Evolutionary conservation across 257 asterid genomes (phyloP).

Genomic region (Solanum lycopersicoides): DNA sequence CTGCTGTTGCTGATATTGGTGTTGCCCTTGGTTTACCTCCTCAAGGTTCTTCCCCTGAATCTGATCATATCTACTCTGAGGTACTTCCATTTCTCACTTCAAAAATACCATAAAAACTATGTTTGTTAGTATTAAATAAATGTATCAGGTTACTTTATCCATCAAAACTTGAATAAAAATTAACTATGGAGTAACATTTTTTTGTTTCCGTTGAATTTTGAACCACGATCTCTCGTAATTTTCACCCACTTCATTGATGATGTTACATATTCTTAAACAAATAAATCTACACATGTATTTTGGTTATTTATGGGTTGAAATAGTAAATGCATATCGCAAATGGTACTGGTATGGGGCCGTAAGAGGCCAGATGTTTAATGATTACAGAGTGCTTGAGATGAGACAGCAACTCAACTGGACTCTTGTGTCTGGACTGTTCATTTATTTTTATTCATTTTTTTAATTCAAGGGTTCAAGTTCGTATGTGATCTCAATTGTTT

Average conservation of each 20-base stretch:
- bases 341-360: neutral
- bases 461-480: neutral
- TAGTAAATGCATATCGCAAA: neutral
- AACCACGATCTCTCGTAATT: neutral
- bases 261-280: neutral
- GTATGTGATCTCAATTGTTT: conserved; percentile 5
- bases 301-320: neutral
- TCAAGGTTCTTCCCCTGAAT: conserved; percentile 51
- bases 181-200: neutral
- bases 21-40: conserved; percentile 84
- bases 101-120: neutral
- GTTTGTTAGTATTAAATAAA: neutral
- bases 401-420: neutral
- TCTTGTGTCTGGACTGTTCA: neutral
- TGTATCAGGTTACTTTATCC: rapidly evolving
- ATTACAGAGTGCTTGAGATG: neutral
- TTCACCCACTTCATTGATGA: neutral
- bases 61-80: conserved; percentile 78
- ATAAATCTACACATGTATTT: neutral
- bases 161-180: neutral
- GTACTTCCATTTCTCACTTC: conserved; percentile 13
- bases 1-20: conserved; percentile 81
- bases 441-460: neutral
- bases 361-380: neutral
- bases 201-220: too few relatives aligned